phyloP scores from a whole-genome alignment of 2,329 filamentous ascomycete species.

The Penicillium sumatraense region DNA sequence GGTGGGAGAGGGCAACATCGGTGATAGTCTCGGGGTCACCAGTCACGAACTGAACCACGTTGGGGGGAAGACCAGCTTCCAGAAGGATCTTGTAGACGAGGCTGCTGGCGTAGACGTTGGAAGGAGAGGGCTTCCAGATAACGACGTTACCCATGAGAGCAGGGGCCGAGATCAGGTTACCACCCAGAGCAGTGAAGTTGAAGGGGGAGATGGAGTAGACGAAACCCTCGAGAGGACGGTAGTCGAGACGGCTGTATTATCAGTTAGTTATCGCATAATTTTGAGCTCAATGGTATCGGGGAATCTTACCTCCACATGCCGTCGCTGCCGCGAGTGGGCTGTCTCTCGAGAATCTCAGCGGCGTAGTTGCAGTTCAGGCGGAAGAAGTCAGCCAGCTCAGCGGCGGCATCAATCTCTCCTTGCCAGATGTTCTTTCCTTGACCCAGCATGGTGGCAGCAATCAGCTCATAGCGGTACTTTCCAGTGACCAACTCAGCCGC shows the following conservation, averaged over 20 bases:
- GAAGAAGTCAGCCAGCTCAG: constrained; percentile 87
- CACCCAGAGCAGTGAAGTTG: constrained; percentile 94
- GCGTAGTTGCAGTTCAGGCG: constrained; percentile 70
- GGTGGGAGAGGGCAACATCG: constrained; percentile 73
- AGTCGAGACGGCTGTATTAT: constrained; percentile 68
- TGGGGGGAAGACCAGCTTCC: constrained; percentile 83
- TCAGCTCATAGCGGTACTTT: constrained; percentile 93
- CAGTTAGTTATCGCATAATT: neutral
- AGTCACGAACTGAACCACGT: constrained; percentile 91
- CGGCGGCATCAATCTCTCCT: constrained; percentile 91
- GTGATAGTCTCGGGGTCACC: constrained; percentile 85
- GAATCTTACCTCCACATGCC: constrained; percentile 77
- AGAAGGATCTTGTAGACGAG: constrained; percentile 88
- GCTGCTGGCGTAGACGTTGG: constrained; percentile 83
- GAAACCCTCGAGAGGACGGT: constrained; percentile 89
- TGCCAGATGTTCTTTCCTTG: constrained; percentile 98
- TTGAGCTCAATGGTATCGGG: neutral
- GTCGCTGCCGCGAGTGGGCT: constrained; percentile 78
- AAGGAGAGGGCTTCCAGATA: constrained; percentile 92
- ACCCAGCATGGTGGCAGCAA: constrained; percentile 91
- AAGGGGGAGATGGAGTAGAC: constrained; percentile 93
- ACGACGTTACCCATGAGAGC: constrained; percentile 93
- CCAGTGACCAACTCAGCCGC: constrained; percentile 84
- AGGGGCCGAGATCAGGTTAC: constrained; percentile 79
- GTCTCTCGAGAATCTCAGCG: constrained; percentile 81